phyloP scores from a whole-genome alignment of 306 rosid genomes.

The Lathyrus sativus region DNA sequence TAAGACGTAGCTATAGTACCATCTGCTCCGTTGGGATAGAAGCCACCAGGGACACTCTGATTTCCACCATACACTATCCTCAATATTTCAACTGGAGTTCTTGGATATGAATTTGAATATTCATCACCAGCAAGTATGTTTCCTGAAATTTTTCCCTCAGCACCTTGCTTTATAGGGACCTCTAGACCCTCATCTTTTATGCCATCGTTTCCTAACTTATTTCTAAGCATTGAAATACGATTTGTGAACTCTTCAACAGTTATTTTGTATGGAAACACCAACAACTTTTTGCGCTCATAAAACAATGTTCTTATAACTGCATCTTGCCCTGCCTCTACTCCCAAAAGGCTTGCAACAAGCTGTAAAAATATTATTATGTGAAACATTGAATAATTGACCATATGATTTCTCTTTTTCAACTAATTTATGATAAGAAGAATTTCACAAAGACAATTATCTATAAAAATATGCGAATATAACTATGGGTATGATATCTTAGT shows the following conservation, averaged over 20 bases:
- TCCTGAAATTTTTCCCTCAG: slow-evolving; percentile 28
- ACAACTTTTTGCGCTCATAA: slow-evolving; percentile 31
- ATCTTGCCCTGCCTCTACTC: slow-evolving; percentile 69
- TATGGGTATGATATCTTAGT: no score
- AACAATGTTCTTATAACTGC: slow-evolving; percentile 55
- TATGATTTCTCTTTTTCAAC: no score
- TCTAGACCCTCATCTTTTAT: slow-evolving; percentile 78
- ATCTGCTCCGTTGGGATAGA: slow-evolving; percentile 68
- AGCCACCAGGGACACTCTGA: slow-evolving; percentile 70
- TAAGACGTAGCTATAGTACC: slow-evolving; percentile 65
- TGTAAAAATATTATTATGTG: not conserved
- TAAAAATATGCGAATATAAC: no score
- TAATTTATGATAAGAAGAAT: no score
- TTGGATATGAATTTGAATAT: slow-evolving; percentile 51
- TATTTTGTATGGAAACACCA: slow-evolving; percentile 53
- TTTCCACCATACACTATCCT: slow-evolving; percentile 75
- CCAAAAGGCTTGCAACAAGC: slow-evolving; percentile 62
- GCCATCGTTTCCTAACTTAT: slow-evolving; percentile 57
- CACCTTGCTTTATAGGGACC: not conserved
- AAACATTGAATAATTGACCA: not conserved
- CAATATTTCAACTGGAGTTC: slow-evolving; percentile 70
- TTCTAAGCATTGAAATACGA: slow-evolving; percentile 59
- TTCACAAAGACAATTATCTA: no score
- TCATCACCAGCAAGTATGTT: slow-evolving; percentile 64
- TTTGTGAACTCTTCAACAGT: slow-evolving; percentile 68